Evolutionary conservation across 768 basidiomycete species (phyloP).

Genomic region (Mycena metata): DNA sequence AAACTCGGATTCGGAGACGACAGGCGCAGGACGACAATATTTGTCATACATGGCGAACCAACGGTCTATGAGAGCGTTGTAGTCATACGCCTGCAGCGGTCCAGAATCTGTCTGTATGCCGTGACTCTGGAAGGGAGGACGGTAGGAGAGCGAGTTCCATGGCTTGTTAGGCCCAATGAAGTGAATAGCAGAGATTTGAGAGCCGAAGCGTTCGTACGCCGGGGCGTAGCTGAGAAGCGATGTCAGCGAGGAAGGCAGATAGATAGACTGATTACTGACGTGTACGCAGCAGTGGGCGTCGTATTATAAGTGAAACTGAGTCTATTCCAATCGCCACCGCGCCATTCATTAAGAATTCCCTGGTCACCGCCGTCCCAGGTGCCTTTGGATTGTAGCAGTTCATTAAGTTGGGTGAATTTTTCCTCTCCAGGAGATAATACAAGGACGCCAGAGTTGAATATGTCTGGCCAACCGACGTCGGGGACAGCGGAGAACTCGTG

Average conservation of each 20-base stretch:
- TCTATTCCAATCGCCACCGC: slow-evolving; percentile 87
- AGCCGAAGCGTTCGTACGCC: slow-evolving; percentile 94
- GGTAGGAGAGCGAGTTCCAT: slow-evolving; percentile 83
- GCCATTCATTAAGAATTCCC: slow-evolving; percentile 97
- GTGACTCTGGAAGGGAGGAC: slow-evolving; percentile 66
- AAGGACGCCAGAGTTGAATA: slow-evolving; percentile 98
- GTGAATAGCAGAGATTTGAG: slow-evolving; percentile 88
- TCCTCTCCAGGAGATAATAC: slow-evolving; percentile 86
- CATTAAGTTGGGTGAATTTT: slow-evolving; percentile 82
- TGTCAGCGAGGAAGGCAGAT: slow-evolving; percentile 43
- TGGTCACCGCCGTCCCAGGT: slow-evolving; percentile 99
- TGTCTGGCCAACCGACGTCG: slow-evolving; percentile 99
- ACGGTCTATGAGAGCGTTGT: slow-evolving; percentile 84
- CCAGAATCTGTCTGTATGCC: slow-evolving; percentile 27
- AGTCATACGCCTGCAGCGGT: slow-evolving; percentile 72
- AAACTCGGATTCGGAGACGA: slow-evolving; percentile 62
- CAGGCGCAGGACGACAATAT: slow-evolving; percentile 78
- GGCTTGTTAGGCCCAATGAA: slow-evolving; percentile 98
- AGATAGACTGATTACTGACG: slow-evolving; percentile 67
- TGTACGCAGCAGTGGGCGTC: slow-evolving; percentile 96
- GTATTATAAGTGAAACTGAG: slow-evolving; percentile 99
- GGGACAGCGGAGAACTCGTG: slow-evolving; percentile 93
- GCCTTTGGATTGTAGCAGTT: slow-evolving; percentile 81
- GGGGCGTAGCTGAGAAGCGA: slow-evolving; percentile 84
- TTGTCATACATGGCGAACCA: slow-evolving; percentile 95